These are phyloP conservation scores for Kazachstania africana DNA, from an alignment of 805 yeast genomes.

Conservation along the genomic window DNA sequence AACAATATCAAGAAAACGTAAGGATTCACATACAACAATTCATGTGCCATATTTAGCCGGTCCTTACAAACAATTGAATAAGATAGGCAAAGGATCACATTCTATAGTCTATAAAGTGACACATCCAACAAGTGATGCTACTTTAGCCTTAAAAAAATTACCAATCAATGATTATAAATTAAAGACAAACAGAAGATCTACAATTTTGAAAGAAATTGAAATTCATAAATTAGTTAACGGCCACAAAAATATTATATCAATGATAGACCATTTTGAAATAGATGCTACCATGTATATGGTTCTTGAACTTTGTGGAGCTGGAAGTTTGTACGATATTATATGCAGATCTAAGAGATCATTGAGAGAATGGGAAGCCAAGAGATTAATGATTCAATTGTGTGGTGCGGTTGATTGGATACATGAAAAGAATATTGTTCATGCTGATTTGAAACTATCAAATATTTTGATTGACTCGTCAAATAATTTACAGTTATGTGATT, in stretches of 20 bases:
- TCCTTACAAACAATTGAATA: neutral
- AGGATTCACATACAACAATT: neutral
- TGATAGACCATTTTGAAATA: conserved; percentile 63
- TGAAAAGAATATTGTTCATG: conserved; percentile 39
- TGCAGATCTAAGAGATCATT: neutral
- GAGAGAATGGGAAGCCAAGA: conserved; percentile 29
- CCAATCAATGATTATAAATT: conserved; percentile 85
- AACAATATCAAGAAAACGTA: neutral
- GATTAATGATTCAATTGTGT: conserved; percentile 75
- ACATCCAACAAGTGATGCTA: conserved; percentile 59
- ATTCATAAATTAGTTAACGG: conserved; percentile 84
- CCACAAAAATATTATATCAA: conserved; percentile 48
- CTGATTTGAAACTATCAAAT: conserved; percentile 7
- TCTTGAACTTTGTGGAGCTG: neutral
- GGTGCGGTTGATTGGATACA: conserved; percentile 91
- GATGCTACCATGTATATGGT: neutral
- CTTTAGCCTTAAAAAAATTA: conserved; percentile 93
- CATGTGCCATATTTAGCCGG: neutral
- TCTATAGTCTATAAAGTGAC: conserved; percentile 2
- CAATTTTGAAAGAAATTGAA: conserved; percentile 72
- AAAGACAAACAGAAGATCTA: conserved; percentile 47
- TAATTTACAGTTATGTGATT: conserved; percentile 72
- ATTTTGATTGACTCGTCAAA: conserved; percentile 72
- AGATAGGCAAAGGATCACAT: conserved; percentile 1
- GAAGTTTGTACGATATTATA: neutral